Evolutionary conservation across 768 basidiomycete genomes (phyloP), one percentile per base, ranked within the genome.

Genomic region (Sistotremastrum suecicum): DNA sequence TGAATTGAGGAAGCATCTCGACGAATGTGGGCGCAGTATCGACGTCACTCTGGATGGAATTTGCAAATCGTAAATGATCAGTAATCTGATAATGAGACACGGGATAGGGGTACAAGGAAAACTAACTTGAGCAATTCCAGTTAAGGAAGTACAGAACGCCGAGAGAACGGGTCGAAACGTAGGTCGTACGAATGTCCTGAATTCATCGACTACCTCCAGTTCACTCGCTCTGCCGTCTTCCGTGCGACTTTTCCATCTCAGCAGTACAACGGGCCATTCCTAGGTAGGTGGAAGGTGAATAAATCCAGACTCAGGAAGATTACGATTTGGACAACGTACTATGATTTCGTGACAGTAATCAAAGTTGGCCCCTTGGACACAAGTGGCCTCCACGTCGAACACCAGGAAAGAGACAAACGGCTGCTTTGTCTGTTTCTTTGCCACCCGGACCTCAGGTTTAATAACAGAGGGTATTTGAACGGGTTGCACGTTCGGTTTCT

Each of bases 331-430:
- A 49, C 39, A 46, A 72, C 81, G 57, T 59, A 87, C 94, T 51
- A 98, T 95, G 46, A 98, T 91, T 65, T 98, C 94, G 62, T 95
- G 95, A 2, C 92, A 86, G 64, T 80, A 94, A 45, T 80, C 74
- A 51, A 89, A 86, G 54, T 72, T 71, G 34, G 76, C 71, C 35
- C 80, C 83, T 53, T 60, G 61, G 39, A 71, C 58, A 54, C 89
- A 92, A 2, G 89, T 92, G 8, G 79, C 89, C 59, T 92, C 89
- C 43, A 92, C 81, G 54, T 97, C 92, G 46, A 94, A 69, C 34
- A 95, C 81, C 11, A 95, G 74, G 56, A 89, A 89, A 4, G 74
- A 76, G 41, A 90, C 86, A 56, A 76, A 84, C 0, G 74, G 62
- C 45, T 75, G 73, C 48, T 62, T 67, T 29, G 20, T 20, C 20